These are phyloP conservation scores for Fusarium luffae DNA, from an alignment of 2,329 filamentous ascomycete species.

Conservation along the genomic window DNA sequence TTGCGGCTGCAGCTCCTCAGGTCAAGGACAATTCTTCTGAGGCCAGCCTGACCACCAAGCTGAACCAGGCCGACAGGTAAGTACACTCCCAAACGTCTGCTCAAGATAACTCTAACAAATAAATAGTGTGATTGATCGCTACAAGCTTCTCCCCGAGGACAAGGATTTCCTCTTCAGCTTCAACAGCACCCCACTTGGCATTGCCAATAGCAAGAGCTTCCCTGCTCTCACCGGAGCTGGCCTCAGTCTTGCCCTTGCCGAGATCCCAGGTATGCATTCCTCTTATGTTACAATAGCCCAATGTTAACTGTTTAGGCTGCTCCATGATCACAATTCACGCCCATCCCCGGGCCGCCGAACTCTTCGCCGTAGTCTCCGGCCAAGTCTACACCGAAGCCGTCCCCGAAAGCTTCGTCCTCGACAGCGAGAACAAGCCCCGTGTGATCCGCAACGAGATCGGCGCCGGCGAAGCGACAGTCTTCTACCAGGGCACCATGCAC, in stretches of 20 bases:
- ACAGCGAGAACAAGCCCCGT: slow-evolving; percentile 50
- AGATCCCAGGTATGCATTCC: slow-evolving; percentile 52
- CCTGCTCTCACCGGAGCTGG: slow-evolving; percentile 65
- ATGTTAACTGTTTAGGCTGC: slow-evolving; percentile 51
- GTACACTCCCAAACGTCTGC: background rate
- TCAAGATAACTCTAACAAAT: background rate
- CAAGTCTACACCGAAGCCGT: slow-evolving; percentile 62
- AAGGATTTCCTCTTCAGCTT: slow-evolving; percentile 63
- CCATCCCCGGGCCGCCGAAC: slow-evolving; percentile 64
- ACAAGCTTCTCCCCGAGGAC: slow-evolving; percentile 57
- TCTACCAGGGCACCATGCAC: slow-evolving; percentile 65
- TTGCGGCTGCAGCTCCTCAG: slow-evolving; percentile 44
- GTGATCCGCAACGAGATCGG: slow-evolving; percentile 56
- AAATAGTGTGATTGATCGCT: slow-evolving; percentile 52
- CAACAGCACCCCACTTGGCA: slow-evolving; percentile 52
- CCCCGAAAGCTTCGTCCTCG: slow-evolving; percentile 60
- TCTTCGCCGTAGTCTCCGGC: slow-evolving; percentile 63
- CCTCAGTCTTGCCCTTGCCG: slow-evolving; percentile 61
- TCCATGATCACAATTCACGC: slow-evolving; percentile 67
- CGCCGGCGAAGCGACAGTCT: slow-evolving; percentile 61
- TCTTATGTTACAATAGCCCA: rapidly evolving
- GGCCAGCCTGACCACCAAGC: slow-evolving; percentile 50
- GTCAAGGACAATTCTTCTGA: slow-evolving; percentile 13
- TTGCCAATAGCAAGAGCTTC: slow-evolving; percentile 65
- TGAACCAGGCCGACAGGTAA: slow-evolving; percentile 53